Conservation (phyloP, 1,139 yeast species). For the Candida glucosophila region DNA sequence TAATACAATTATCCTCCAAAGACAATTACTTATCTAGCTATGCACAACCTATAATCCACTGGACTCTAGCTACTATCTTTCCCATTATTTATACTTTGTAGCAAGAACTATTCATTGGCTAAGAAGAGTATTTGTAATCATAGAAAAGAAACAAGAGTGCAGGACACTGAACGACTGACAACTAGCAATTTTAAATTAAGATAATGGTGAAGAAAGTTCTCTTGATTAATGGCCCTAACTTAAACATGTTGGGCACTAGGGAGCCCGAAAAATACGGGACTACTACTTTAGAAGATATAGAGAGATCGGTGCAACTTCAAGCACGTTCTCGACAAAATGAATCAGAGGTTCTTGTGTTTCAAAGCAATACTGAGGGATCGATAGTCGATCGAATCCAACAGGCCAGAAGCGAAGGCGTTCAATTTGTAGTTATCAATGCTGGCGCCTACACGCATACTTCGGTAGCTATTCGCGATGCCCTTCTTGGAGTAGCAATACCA, state of each 20-base stretch:
- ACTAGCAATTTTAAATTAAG: too few species aligned
- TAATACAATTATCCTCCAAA: too few species aligned
- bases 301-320: slow-evolving; percentile 29
- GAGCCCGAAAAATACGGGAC: slow-evolving; percentile 45
- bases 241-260: slow-evolving; percentile 38
- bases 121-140: too few species aligned
- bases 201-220: slow-evolving; percentile 37
- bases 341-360: slow-evolving; percentile 24
- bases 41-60: too few species aligned
- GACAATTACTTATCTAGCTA: too few species aligned
- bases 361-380: slow-evolving; percentile 40
- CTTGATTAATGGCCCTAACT: slow-evolving; percentile 40
- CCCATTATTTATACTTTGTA: too few species aligned
- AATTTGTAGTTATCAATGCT: slow-evolving; percentile 37
- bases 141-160: too few species aligned
- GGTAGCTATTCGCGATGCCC: slow-evolving; percentile 41
- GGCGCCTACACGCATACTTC: slow-evolving; percentile 47
- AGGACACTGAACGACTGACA: too few species aligned
- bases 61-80: too few species aligned
- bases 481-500: slow-evolving; percentile 39
- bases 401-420: slow-evolving; percentile 32
- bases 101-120: too few species aligned
- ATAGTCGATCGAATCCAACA: slow-evolving; percentile 38
- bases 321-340: slow-evolving; percentile 22
- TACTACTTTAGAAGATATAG: slow-evolving; percentile 33